Conservation (phyloP, 352 stramenopile species). For the Globisporangium nunn region DNA sequence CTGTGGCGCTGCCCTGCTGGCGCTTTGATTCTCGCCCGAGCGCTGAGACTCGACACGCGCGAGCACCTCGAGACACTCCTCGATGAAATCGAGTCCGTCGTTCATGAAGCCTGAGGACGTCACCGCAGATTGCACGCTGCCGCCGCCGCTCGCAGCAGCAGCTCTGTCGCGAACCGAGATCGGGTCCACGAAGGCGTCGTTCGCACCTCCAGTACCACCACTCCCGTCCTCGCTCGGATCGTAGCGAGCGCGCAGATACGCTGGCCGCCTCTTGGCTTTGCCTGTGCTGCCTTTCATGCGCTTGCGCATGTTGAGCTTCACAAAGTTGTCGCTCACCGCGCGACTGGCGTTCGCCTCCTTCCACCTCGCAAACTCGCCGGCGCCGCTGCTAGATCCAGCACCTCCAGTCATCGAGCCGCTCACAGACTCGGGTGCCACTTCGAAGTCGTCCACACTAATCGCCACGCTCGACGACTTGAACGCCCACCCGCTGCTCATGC, state of each 20-base stretch:
- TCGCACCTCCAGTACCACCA: not conserved
- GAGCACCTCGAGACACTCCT: constrained; percentile 66
- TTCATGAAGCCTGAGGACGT: constrained; percentile 20
- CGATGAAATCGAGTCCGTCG: constrained; percentile 73
- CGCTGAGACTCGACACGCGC: constrained; percentile 25
- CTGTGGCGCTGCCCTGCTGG: not conserved
- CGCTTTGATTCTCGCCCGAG: constrained; percentile 1
- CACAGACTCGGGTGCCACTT: constrained; percentile 3
- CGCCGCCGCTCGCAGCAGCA: constrained; percentile 18
- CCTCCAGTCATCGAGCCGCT: not conserved
- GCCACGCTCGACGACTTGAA: constrained; percentile 23
- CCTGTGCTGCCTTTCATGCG: constrained; percentile 61
- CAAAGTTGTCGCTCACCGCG: constrained; percentile 70
- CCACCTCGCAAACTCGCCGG: constrained; percentile 41
- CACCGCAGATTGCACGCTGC: constrained; percentile 3
- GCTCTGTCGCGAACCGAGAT: constrained; percentile 1
- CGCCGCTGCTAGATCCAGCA: not conserved
- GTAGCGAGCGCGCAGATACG: constrained; percentile 47
- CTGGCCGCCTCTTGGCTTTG: constrained; percentile 54
- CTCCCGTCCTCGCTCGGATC: constrained; percentile 1
- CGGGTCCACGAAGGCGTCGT: constrained; percentile 16
- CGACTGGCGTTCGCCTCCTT: constrained; percentile 48
- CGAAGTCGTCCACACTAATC: constrained; percentile 34
- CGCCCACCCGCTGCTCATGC: constrained; percentile 15
- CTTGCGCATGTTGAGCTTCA: constrained; percentile 76